Evolutionary conservation across 2,329 filamentous ascomycete genomes (phyloP), one percentile per base, ranked within the genome.

Genomic region (Colletotrichum aenigma): DNA sequence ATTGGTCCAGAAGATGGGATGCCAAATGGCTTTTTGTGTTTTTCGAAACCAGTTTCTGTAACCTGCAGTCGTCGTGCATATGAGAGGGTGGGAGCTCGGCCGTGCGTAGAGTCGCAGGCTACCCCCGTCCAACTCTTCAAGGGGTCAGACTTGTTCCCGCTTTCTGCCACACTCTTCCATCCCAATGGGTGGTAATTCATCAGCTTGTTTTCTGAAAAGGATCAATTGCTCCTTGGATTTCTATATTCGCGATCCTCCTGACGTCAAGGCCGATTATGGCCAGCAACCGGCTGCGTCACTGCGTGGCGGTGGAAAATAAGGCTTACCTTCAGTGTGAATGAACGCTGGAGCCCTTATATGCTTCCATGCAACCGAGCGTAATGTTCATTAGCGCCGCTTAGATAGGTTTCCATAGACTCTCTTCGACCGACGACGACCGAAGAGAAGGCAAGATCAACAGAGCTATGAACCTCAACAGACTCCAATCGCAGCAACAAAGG

Each of bases 11-110:
- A 65, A 75, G 70, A 75, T 75, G 56, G 73, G 73, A 75, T 58
- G 73, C 18, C 64, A 38, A 65, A 73, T 73, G 43, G 7, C 21
- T 18, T 73, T 70, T 67, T 52, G 73, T 73, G 38, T 38, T 73
- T 62, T 69, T 32, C 70, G 73, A 75, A 75, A 75, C 73, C 15
- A 30, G 30, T 43, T 69, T 38, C 70, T 73, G 73, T 69, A 75
- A 73, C 73, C 61, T 69, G 34, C 28, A 48, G 48, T 73, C 68
- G 26, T 67, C 58, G 36, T 74, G 70, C 70, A 68, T 65, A 5
- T 56, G 43, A 30, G 66, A 24, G 58, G 21, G 58, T 36, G 24
- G 38, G 38, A 38, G 52, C n/a, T 24, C 62, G 73, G 48, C 74
- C 74, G 74, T 76, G 74, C 74, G 70, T 24, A 9, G 8, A 32